Evolutionary conservation across 2,329 filamentous ascomycete genomes (phyloP), one percentile per base, ranked within the genome.

Genomic region (Xylariaceae sp.): DNA sequence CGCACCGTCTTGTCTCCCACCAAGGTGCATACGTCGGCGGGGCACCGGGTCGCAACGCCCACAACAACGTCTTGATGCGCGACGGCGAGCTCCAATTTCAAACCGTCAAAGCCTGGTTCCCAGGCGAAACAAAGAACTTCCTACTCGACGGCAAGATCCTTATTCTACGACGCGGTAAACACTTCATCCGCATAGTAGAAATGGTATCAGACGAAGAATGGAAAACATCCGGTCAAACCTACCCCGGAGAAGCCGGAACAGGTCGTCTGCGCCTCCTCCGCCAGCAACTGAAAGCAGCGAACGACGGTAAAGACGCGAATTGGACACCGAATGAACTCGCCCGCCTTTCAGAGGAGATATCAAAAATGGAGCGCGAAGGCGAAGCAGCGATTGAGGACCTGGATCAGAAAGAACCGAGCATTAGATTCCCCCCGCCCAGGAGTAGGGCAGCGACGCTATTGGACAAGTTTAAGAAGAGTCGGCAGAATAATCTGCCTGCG

Each of bases 1-100:
- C 75, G 9, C 75, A 82, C 60, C 78, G 82, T 9, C 68, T 87
- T 27, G 76, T 83, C 22, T 55, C 66, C 9, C 68, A 73, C 18
- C 70, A 77, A 52, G 83, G 80, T 17, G 78, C 80, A 2, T 87
- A 87, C 59, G 75, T 89, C 49, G 82, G 77, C 44, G 80, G 75
- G 1, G 62, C 73, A 39, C 75, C 78, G 56, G 69, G 69, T 27
- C 62, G 64, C 39, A 33, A 39, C 2, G 55, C 60, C 3, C 46
- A 58, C 32, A 35, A 53, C 11, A 69, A 68, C 43, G 52, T 56
- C 48, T 58, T 53, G 32, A 62, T 82, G 67, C 60, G 65, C 32
- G 67, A 72, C 0, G 77, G 72, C 14, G 75, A 76, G 49, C 62
- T 90, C 22, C 72, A 75, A 22, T 90, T 83, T 72, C 79, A 76